Evolutionary conservation across 2,329 filamentous ascomycete species (phyloP), one percentile per base, ranked within the genome.

Genomic region (Nannizziopsis barbatae): DNA sequence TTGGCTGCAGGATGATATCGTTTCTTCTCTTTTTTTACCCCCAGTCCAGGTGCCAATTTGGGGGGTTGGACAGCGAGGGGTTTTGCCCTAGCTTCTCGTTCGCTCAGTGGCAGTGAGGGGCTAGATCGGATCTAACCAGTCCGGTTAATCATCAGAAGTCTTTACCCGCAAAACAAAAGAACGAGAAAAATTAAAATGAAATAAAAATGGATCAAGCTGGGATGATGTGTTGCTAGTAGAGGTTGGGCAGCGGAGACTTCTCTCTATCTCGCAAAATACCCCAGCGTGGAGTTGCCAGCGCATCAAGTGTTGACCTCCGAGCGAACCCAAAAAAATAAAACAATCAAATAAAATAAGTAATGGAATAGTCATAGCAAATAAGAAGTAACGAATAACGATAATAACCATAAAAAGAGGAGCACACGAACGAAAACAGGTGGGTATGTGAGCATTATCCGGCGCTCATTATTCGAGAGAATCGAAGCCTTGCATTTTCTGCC

Each of bases 161-260:
- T 27, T 27, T 27, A 27, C 7, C 22, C 22, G 22, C 22, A 27
- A 27, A 27, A 27, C 22, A 27, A 27, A 27, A 31, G 43, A 15
- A 20, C 12, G 33, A 42, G 18, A 8, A 11, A 41, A 12, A 27
- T n/a, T 2, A 27, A 41, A 41, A 27, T 27, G 7, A 27, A 27
- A 27, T 27, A 27, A 41, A 31, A 32, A 31, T 39, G 43, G 22
- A 47, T 9, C 38, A 42, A 42, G 38, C 30, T 37, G 41, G 45
- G 36, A 31, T 30, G 38, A 27, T 36, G 45, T 11, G 38, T 30
- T 27, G 45, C 36, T 38, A 39, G 27, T 14, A 48, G 35, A 39
- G 43, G 52, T 55, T 55, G 53, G 53, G 53, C 53, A 55, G 47
- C 52, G 58, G 58, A 57, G 58, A 60, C 58, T 60, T 56, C 37